These are phyloP conservation scores for Chlamydomonas incerta DNA, from an alignment of 139 green algal genomes.

Conservation along the genomic window DNA sequence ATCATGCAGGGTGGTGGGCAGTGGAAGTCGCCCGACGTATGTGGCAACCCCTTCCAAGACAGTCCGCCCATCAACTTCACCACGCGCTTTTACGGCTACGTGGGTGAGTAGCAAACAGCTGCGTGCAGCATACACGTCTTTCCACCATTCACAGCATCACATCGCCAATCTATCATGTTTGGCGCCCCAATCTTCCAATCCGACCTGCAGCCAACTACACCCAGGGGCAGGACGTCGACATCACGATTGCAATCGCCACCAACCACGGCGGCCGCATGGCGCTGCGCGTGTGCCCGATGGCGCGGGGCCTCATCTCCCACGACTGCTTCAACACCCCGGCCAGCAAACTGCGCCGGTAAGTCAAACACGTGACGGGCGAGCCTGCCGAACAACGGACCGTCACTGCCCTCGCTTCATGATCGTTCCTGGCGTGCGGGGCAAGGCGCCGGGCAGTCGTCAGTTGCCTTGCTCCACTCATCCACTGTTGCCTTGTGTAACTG, in stretches of 20 bases:
- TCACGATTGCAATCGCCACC: background rate
- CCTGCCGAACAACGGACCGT: too few relatives aligned
- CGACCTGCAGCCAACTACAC: constrained; percentile 3
- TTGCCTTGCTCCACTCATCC: too few relatives aligned
- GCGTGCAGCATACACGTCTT: too few relatives aligned
- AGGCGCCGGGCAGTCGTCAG: too few relatives aligned
- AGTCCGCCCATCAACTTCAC: background rate
- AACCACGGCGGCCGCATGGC: constrained; percentile 43
- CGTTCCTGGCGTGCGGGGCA: too few relatives aligned
- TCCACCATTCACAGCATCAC: too few relatives aligned
- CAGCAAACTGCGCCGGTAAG: constrained; percentile 10
- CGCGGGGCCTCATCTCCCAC: background rate
- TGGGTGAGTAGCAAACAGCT: background rate
- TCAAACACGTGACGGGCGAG: too few relatives aligned
- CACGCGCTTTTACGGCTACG: background rate
- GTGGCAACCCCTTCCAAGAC: constrained; percentile 6
- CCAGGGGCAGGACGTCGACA: background rate
- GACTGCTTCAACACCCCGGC: constrained; percentile 20
- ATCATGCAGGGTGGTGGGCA: background rate
- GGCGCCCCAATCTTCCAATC: too few relatives aligned
- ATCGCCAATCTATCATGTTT: too few relatives aligned
- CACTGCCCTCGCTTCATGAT: too few relatives aligned
- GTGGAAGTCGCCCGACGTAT: background rate
- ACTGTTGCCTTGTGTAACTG: too few relatives aligned
- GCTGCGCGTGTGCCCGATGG: constrained; percentile 24